Evolutionary conservation across 163 green algal genomes (phyloP).

Genomic region (Coccomyxa subellipsoidea): DNA sequence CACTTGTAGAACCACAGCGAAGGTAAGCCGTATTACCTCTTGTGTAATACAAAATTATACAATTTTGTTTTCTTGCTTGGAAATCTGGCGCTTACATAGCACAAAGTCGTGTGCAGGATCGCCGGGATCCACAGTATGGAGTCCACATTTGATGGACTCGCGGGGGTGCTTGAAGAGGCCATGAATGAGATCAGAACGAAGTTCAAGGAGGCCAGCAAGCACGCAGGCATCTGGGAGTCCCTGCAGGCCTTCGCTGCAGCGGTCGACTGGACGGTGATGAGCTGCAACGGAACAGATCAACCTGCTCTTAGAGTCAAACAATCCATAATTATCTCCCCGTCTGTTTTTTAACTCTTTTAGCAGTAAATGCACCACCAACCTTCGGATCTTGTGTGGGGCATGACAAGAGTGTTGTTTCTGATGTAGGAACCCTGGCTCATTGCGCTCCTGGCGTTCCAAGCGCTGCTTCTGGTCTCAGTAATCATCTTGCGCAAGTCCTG

Average conservation of each 20-base stretch:
- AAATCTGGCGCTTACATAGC: no score
- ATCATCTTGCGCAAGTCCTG: constrained; percentile 30
- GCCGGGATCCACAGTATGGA: no score
- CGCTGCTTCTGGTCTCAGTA: constrained; percentile 31
- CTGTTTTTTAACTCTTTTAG: not conserved
- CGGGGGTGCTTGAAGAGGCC: constrained; percentile 18
- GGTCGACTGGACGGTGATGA: constrained; percentile 44
- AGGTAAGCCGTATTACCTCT: no score
- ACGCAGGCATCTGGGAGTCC: constrained; percentile 35
- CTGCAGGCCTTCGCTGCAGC: constrained; percentile 37
- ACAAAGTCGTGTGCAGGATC: no score
- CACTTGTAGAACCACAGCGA: no score
- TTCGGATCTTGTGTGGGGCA: not conserved
- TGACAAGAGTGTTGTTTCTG: not conserved
- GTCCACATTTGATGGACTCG: not conserved
- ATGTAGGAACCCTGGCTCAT: constrained; percentile 58
- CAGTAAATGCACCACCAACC: not conserved
- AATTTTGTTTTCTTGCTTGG: no score
- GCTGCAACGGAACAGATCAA: no score
- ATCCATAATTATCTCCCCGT: not conserved
- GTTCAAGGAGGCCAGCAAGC: constrained; percentile 26
- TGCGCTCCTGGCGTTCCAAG: constrained; percentile 34
- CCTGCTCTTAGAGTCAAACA: no score
- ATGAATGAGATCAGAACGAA: constrained; percentile 38
- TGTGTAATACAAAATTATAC: no score